Conservation (phyloP, 257 asterid genomes). For the Primulina eburnea region DNA sequence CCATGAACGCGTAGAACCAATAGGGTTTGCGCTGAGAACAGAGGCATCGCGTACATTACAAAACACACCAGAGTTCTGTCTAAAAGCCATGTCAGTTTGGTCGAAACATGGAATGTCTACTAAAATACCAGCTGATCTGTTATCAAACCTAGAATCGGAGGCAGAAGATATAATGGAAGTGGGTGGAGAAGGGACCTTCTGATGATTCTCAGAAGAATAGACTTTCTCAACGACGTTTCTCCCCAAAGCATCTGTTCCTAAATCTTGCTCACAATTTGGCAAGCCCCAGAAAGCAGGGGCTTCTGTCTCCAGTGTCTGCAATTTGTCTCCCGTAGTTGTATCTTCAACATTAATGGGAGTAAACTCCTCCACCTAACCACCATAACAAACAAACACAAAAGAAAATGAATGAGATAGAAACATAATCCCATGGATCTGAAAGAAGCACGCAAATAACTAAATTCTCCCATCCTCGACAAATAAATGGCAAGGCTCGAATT, state of each 20-base stretch:
- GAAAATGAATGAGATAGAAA: background rate
- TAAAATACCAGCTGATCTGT: slow-evolving; percentile 41
- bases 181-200: slow-evolving; percentile 27
- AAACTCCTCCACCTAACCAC: slow-evolving; percentile 7
- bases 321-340: slow-evolving; percentile 22
- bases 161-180: slow-evolving; percentile 28
- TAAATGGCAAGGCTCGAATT: background rate
- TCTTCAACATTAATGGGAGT: slow-evolving; percentile 24
- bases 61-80: slow-evolving; percentile 43
- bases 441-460: background rate
- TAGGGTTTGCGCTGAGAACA: slow-evolving; percentile 38
- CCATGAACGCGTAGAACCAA: slow-evolving; percentile 39
- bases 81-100: slow-evolving; percentile 36
- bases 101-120: slow-evolving; percentile 58
- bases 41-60: slow-evolving; percentile 40
- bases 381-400: background rate
- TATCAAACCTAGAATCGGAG: slow-evolving; percentile 28
- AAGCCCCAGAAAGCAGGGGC: slow-evolving; percentile 28
- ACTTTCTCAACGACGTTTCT: slow-evolving; percentile 28
- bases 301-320: slow-evolving; percentile 25
- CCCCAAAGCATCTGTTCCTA: slow-evolving; percentile 27
- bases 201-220: slow-evolving; percentile 28
- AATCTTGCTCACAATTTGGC: slow-evolving; percentile 28
- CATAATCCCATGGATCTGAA: slow-evolving; percentile 12
- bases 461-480: slow-evolving; percentile 1